Conservation (phyloP, 345 rosid genomes). For the Boechera stricta region DNA sequence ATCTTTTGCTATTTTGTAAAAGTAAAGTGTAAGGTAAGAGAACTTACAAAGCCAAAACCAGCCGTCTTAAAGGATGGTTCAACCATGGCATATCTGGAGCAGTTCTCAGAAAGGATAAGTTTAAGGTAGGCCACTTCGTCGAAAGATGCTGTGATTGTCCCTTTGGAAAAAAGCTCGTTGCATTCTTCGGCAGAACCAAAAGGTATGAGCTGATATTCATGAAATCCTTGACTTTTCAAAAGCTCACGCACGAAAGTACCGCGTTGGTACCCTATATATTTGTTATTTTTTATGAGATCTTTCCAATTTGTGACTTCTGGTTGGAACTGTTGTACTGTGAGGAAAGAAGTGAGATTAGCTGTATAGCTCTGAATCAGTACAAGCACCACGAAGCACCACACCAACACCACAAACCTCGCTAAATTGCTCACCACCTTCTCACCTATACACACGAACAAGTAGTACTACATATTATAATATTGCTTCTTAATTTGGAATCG, state of each 20-base stretch:
- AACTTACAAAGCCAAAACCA: constrained; percentile 57
- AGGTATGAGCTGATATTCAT: neutral
- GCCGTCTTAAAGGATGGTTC: constrained; percentile 37
- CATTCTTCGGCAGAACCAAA: constrained; percentile 22
- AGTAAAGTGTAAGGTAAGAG: neutral
- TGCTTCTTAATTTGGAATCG: neutral
- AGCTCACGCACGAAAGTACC: constrained; percentile 7
- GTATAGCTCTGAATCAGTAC: constrained; percentile 52
- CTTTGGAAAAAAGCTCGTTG: constrained; percentile 35
- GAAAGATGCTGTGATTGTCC: constrained; percentile 45
- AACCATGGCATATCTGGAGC: constrained; percentile 37
- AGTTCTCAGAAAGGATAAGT: constrained; percentile 29
- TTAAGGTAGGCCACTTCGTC: constrained; percentile 50
- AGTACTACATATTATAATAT: neutral
- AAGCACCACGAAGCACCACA: constrained; percentile 49
- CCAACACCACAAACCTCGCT: constrained; percentile 44
- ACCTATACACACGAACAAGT: constrained; percentile 17
- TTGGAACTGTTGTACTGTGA: constrained; percentile 40
- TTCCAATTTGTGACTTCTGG: constrained; percentile 23
- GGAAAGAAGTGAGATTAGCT: constrained; percentile 50
- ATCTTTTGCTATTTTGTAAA: neutral
- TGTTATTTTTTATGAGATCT: constrained; percentile 18
- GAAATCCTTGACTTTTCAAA: neutral
- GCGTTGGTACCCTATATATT: constrained; percentile 14
- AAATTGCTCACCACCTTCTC: constrained; percentile 49